phyloP scores from a whole-genome alignment of 306 rosid genomes.

The Lotus japonicus region DNA sequence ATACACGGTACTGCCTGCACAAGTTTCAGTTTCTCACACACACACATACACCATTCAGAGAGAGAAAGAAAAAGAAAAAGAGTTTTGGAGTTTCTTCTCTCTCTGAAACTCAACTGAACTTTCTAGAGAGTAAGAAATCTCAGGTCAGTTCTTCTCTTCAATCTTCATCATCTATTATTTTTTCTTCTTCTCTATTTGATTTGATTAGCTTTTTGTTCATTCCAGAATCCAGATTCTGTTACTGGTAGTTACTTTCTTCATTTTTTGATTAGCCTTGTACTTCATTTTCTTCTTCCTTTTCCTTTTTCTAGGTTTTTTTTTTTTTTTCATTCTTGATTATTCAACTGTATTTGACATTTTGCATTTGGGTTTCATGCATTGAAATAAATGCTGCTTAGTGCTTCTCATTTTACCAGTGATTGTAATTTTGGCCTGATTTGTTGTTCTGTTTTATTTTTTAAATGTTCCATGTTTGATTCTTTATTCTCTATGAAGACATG shows the following conservation, averaged over 20 bases:
- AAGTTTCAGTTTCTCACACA: slow-evolving; percentile 36
- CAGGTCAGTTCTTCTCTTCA: slow-evolving; percentile 32
- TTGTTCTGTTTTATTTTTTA: background rate
- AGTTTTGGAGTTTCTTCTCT: slow-evolving; percentile 30
- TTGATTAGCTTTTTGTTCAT: background rate
- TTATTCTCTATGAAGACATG: background rate
- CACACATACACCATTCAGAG: slow-evolving; percentile 25
- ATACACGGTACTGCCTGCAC: slow-evolving; percentile 28
- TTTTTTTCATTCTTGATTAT: background rate
- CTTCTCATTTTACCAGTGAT: no score
- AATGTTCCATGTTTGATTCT: background rate
- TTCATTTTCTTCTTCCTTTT: background rate
- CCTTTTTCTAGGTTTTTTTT: background rate
- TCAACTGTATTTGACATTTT: background rate
- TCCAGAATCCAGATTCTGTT: background rate
- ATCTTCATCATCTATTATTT: background rate
- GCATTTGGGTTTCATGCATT: slow-evolving; percentile 14
- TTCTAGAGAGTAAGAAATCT: slow-evolving; percentile 29
- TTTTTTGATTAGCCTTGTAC: background rate
- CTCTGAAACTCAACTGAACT: no score
- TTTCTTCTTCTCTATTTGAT: background rate
- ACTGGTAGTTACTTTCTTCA: no score
- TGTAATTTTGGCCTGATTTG: no score
- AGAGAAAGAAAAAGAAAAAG: no score
- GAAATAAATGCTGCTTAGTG: background rate